Percentiles rank a stretch among this genome's conserved stretches.
These are phyloP conservation scores for Apiospora koreana DNA, from an alignment of 2,329 filamentous ascomycete genomes.

Conservation along the genomic window DNA sequence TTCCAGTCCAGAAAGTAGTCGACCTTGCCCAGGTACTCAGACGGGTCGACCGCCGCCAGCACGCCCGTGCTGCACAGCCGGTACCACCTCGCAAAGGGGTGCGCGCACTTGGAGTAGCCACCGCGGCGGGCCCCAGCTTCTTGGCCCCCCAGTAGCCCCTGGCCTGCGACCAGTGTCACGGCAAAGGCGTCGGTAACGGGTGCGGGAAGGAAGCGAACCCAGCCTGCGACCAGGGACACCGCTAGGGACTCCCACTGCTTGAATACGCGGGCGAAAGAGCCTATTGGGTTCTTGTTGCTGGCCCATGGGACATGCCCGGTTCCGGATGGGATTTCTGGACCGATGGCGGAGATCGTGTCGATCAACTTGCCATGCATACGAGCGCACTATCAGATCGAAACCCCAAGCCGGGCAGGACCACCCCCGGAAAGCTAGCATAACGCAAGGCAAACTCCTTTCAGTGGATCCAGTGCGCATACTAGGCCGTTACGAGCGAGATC, in stretches of 20 bases:
- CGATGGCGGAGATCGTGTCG: neutral
- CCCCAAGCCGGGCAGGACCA: neutral
- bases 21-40: neutral
- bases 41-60: neutral
- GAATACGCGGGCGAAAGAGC: neutral
- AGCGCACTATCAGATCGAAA: neutral
- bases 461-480: neutral
- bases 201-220: neutral
- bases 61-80: neutral
- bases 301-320: neutral
- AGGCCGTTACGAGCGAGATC: neutral
- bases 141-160: neutral
- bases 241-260: neutral
- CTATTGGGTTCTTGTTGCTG: neutral
- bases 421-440: neutral
- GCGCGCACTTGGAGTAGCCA: neutral
- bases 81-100: neutral
- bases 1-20: neutral
- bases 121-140: too few relatives aligned
- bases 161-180: neutral
- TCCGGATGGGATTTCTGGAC: neutral
- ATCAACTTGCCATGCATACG: neutral
- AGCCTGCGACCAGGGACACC: neutral
- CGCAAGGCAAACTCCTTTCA: too few relatives aligned
- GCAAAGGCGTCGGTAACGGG: neutral